These are phyloP conservation scores for Priceomyces melissophilus DNA, from an alignment of 805 yeast species.

Conservation along the genomic window DNA sequence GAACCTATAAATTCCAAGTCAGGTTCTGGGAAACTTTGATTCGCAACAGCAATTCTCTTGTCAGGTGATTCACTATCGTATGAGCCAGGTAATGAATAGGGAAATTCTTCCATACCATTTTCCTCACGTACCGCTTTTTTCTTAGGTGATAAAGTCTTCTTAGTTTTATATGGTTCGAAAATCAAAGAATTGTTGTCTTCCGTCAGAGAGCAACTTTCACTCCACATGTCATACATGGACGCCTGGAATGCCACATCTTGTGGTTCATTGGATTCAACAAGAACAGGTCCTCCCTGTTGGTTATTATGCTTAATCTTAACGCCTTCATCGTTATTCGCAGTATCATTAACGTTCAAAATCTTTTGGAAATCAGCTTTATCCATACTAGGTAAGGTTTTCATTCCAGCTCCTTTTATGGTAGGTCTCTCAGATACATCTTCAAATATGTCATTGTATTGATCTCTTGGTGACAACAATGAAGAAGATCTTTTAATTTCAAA, in stretches of 20 bases:
- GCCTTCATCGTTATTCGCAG: conserved; percentile 37
- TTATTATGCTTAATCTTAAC: conserved; percentile 27
- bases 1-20: conserved; percentile 25
- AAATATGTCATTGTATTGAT: conserved; percentile 38
- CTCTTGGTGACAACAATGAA: conserved; percentile 33
- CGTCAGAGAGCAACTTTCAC: conserved; percentile 11
- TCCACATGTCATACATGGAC: conserved; percentile 25
- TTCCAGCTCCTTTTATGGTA: conserved; percentile 44
- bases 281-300: conserved; percentile 20
- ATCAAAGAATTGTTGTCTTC: not conserved
- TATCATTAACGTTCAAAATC: conserved; percentile 35
- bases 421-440: conserved; percentile 25
- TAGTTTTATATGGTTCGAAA: no score
- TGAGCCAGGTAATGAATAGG: conserved; percentile 5
- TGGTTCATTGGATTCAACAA: conserved; percentile 19
- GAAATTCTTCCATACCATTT: not conserved
- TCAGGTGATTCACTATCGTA: conserved; percentile 17
- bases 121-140: not conserved
- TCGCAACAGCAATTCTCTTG: not conserved
- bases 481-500: conserved; percentile 38
- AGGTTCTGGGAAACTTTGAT: conserved; percentile 30
- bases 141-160: not conserved
- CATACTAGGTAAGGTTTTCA: conserved; percentile 50
- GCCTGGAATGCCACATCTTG: conserved; percentile 32
- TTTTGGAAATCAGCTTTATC: conserved; percentile 42